phyloP scores from a whole-genome alignment of 345 rosid species.

The Camelina laxa region DNA sequence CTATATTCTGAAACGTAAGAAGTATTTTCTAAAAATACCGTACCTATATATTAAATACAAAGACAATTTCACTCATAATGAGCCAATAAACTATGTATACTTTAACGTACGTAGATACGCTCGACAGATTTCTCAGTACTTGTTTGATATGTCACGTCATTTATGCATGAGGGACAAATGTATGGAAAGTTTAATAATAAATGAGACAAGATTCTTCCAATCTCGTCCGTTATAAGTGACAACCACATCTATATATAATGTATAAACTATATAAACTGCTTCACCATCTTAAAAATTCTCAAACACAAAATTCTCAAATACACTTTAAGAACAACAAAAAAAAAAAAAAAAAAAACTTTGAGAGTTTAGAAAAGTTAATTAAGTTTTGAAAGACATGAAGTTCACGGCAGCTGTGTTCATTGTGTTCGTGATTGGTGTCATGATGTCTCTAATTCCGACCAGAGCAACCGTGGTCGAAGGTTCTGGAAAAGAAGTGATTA shows the following conservation, averaged over 20 bases:
- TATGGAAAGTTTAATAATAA: background rate
- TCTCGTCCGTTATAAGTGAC: conserved; percentile 8
- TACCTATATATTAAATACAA: too few relatives aligned
- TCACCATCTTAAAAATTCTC: background rate
- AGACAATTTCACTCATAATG: too few relatives aligned
- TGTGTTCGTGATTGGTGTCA: background rate
- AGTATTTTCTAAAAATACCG: too few relatives aligned
- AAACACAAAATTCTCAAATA: background rate
- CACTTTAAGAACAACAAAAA: background rate
- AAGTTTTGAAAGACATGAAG: conserved; percentile 10
- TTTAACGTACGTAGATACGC: too few relatives aligned
- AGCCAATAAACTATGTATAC: too few relatives aligned
- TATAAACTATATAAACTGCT: background rate
- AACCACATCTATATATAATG: background rate
- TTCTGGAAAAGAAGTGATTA: background rate
- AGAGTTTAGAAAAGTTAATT: background rate
- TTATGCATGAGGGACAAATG: conserved; percentile 16
- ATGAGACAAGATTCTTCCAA: background rate
- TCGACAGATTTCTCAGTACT: too few relatives aligned
- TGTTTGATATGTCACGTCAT: too few relatives aligned
- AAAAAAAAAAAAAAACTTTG: background rate
- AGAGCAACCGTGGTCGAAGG: background rate
- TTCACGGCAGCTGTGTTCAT: background rate
- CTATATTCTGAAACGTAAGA: too few relatives aligned
- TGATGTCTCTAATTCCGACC: background rate